Evolutionary conservation across 768 basidiomycete genomes (phyloP), one percentile per base, ranked within the genome.

Genomic region (Mrakia gelida): DNA sequence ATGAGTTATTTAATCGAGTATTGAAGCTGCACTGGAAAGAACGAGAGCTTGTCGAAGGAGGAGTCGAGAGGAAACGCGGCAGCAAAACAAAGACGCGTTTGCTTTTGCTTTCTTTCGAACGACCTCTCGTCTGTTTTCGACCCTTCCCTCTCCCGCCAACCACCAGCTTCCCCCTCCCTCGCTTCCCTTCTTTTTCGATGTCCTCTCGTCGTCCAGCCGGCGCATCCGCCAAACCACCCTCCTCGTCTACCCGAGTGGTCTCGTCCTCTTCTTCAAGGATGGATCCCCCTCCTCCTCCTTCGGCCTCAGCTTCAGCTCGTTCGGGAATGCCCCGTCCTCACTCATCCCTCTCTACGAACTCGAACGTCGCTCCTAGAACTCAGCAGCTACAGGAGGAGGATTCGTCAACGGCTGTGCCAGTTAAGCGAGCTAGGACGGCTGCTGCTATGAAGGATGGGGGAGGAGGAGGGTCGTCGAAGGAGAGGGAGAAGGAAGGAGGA

Each of bases 221-320:
- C 21, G 21, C 65, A 7, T 21, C 67, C 23, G 23, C 67, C 11
- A 70, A 70, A 28, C 72, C 72, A 32, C 28, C 56, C 11, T 59
- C 54, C 28, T 73, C 72, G 8, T 54, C 38, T 8, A 8, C 26
- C 8, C 13, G 54, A 11, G 13, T n/a, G 9, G 54, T 26, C n/a
- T 73, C 72, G 1, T 59, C 52, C 15, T 34, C 28, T 32, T 32
- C 34, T 18, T 41, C 38, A n/a, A 54, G 72, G 54, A 73, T 73
- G 72, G 72, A 73, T 23, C 72, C 72, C 30, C 72, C 72, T 23
- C 28, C 52, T 38, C 72, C 72, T 59, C 72, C 72, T 23, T n/a
- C n/a, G n/a, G 6, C 8, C 6, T 13, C 54, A 59, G 9, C 72
- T 34, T 38, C 72, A 38, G 18, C 49, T 52, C 49, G 49, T 4